Evolutionary conservation across 176 grass and related monocot species (phyloP).

Genomic region (Puya raimondii): DNA sequence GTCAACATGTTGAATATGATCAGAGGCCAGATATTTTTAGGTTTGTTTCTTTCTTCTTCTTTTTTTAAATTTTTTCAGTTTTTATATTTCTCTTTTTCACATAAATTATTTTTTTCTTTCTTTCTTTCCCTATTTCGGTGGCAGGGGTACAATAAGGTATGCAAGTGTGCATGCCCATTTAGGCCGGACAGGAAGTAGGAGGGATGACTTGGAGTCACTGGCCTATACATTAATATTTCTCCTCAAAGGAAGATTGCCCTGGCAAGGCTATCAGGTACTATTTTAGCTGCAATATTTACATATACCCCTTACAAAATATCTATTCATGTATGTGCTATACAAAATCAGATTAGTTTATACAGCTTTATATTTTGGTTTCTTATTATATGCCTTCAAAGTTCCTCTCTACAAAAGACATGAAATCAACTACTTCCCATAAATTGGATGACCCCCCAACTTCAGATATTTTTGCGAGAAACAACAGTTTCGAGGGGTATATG

Average conservation of each 20-base stretch:
- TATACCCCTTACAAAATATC: too few species aligned
- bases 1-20: constrained; percentile 95
- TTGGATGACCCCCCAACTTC: too few species aligned
- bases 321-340: not conserved
- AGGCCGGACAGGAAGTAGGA: constrained; percentile 90
- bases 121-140: constrained; percentile 17
- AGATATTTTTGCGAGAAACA: too few species aligned
- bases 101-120: constrained; percentile 13
- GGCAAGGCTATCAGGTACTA: constrained; percentile 94
- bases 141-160: constrained; percentile 96
- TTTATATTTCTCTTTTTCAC: not conserved
- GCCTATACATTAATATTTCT: constrained; percentile 94
- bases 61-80: constrained; percentile 1
- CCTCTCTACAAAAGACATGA: too few species aligned
- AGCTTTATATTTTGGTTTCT: not conserved
- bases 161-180: constrained; percentile 99
- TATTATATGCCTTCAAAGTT: too few species aligned
- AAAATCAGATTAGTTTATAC: too few species aligned
- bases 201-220: constrained; percentile 93
- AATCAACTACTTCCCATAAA: too few species aligned
- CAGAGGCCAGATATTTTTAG: constrained; percentile 97
- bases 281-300: too few species aligned
- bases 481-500: too few species aligned
- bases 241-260: constrained; percentile 90
- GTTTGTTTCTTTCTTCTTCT: constrained; percentile 27